Conservation (phyloP, 768 basidiomycete genomes). For the Kwoniella sp. region DNA sequence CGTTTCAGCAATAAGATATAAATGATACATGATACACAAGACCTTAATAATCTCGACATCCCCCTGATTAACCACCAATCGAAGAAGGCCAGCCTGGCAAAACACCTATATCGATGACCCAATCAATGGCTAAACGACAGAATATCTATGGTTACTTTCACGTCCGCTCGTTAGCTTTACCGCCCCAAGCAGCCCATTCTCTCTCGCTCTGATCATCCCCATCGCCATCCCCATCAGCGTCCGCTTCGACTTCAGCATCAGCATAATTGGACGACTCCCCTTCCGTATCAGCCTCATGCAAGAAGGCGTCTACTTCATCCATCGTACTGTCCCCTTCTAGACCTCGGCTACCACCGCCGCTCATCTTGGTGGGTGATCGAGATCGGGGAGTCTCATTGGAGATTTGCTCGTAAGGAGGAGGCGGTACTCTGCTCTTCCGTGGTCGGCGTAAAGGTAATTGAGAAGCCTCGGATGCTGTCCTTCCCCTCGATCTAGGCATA, state of each 20-base stretch:
- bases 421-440: slow-evolving; percentile 6
- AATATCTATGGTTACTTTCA: too few species aligned
- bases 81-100: too few species aligned
- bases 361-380: slow-evolving; percentile 1
- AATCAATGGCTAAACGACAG: too few species aligned
- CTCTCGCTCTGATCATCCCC: slow-evolving; percentile 13
- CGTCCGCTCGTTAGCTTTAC: slow-evolving; percentile 5
- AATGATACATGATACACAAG: slow-evolving; percentile 5
- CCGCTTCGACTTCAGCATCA: slow-evolving; percentile 4
- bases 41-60: background rate
- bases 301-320: slow-evolving; percentile 39
- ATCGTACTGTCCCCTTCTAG: slow-evolving; percentile 11
- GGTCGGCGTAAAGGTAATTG: slow-evolving; percentile 31
- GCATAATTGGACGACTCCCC: slow-evolving; percentile 6
- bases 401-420: slow-evolving; percentile 34
- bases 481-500: slow-evolving; percentile 14
- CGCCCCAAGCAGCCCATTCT: slow-evolving; percentile 10
- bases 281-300: slow-evolving; percentile 22
- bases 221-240: slow-evolving; percentile 11
- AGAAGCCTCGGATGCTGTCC: slow-evolving; percentile 41
- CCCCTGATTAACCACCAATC: background rate
- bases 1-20: background rate
- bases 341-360: too few species aligned
- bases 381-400: slow-evolving; percentile 2
- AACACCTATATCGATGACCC: too few species aligned